Base-by-base conservation (phyloP, 176 grass and related monocot species). In the Otatea glauca region DNA sequence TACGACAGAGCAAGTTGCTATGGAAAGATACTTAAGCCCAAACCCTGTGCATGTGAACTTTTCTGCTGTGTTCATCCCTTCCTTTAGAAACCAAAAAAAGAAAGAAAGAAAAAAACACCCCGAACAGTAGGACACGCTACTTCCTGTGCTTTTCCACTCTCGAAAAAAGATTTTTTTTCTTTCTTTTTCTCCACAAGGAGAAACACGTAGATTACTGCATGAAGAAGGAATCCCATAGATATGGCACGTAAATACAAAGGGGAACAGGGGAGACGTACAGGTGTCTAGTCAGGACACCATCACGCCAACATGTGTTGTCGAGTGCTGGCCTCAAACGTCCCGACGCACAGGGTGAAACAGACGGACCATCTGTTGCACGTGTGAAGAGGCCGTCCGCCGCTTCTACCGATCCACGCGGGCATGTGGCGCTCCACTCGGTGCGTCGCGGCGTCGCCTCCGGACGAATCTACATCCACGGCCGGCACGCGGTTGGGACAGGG, bases 351-450 rank as follows among this genome's bases (percentile, higher is more conserved):
- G 17, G 37, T 35, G 18, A 59, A 11, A 24, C 51, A 55, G 29
- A 29, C n/a, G 0, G 21, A 0, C 41, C 42, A 35, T 48, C 63
- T 34, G 12, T 5, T 68, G 25, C 73, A 63, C 80, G 55, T 59
- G 64, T 65, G 24, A 21, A 5, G 66, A 14, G 7, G 66, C 8
- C 1, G 63, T 14, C 2, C 68, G 58, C 54, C 70, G 12, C 63
- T 37, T 66, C 29, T 16, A 1, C 29, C 0, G 32, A 21, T 37
- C 72, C 49, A 20, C 18, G 2, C 27, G 14, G 68, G 35, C 59
- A 50, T 47, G 23, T 6, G 68, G 15, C 47, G 48, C 62, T 65
- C 49, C 85, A 68, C 39, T 60, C 76, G 78, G 85, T 70, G 34
- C 12, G 64, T 1, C n/a, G 51, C 34, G 49, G 61, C 53, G 80